phyloP scores from a whole-genome alignment of 2,329 filamentous ascomycete species.

The Sarocladiaceae sp. region DNA sequence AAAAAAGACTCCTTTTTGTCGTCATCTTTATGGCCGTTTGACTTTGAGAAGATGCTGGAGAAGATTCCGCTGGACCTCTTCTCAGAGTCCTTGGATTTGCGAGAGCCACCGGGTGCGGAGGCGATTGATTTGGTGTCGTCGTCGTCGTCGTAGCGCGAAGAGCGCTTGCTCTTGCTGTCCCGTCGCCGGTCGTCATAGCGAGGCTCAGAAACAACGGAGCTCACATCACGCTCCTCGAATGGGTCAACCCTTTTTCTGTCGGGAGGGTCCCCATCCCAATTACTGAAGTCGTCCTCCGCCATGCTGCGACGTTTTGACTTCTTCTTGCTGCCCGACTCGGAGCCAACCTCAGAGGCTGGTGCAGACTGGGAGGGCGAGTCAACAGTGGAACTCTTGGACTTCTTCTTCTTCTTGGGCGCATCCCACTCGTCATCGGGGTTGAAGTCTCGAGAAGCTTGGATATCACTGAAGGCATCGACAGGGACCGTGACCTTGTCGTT shows the following conservation, averaged over 20 bases:
- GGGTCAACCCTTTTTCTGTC: conserved; percentile 32
- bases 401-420: conserved; percentile 28
- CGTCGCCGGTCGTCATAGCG: conserved; percentile 23
- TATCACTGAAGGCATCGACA: conserved; percentile 24
- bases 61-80: conserved; percentile 40
- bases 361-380: conserved; percentile 29
- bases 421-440: conserved; percentile 31
- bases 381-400: conserved; percentile 27
- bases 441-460: conserved; percentile 17
- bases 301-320: conserved; percentile 34
- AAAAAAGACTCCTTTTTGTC: conserved; percentile 53
- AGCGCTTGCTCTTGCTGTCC: conserved; percentile 19
- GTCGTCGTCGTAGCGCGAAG: conserved; percentile 36
- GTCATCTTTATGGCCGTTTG: conserved; percentile 35
- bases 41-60: conserved; percentile 42
- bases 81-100: conserved; percentile 32
- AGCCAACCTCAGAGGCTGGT: conserved; percentile 32
- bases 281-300: conserved; percentile 29
- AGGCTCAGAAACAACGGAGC: conserved; percentile 45
- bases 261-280: conserved; percentile 31
- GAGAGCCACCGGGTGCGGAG: conserved; percentile 26
- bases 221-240: conserved; percentile 42
- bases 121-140: conserved; percentile 45
- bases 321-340: conserved; percentile 31
- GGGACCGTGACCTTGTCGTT: conserved; percentile 23